Conservation (phyloP, 2,329 filamentous ascomycete species). For the Neonectria ditissima region DNA sequence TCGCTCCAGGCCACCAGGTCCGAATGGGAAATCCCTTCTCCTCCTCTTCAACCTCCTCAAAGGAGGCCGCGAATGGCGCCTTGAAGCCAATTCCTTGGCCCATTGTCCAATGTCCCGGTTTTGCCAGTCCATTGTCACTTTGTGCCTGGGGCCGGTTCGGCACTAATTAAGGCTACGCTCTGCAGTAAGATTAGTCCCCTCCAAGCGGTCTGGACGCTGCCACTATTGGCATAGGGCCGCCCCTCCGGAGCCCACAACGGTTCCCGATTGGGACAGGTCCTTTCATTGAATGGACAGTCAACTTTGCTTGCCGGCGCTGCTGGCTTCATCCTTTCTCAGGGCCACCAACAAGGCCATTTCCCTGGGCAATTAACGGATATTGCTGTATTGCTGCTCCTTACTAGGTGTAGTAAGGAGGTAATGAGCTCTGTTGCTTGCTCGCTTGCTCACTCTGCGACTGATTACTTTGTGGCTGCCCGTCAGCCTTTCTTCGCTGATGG, state of each 20-base stretch:
- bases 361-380: neutral
- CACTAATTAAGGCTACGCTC: neutral
- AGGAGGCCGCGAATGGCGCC: conserved; percentile 14
- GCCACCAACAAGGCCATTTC: too few species aligned
- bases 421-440: too few species aligned
- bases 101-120: conserved; percentile 11
- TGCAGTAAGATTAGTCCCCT: conserved; percentile 22
- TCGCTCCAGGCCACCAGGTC: conserved; percentile 13
- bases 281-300: conserved; percentile 15
- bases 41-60: too few species aligned
- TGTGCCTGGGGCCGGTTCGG: conserved; percentile 6
- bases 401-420: neutral
- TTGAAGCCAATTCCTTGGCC: conserved; percentile 2
- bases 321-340: conserved; percentile 1
- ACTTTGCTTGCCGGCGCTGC: conserved; percentile 2
- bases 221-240: conserved; percentile 12
- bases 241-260: conserved; percentile 7
- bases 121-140: neutral
- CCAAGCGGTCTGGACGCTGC: conserved; percentile 19
- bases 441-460: neutral
- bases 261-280: conserved; percentile 7
- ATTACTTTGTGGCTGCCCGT: neutral
- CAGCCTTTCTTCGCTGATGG: neutral
- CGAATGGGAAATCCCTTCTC: conserved; percentile 7
- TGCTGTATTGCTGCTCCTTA: too few species aligned